These are phyloP conservation scores for Exserohilum rostratum DNA, from an alignment of 2,329 filamentous ascomycete species.

Conservation along the genomic window DNA sequence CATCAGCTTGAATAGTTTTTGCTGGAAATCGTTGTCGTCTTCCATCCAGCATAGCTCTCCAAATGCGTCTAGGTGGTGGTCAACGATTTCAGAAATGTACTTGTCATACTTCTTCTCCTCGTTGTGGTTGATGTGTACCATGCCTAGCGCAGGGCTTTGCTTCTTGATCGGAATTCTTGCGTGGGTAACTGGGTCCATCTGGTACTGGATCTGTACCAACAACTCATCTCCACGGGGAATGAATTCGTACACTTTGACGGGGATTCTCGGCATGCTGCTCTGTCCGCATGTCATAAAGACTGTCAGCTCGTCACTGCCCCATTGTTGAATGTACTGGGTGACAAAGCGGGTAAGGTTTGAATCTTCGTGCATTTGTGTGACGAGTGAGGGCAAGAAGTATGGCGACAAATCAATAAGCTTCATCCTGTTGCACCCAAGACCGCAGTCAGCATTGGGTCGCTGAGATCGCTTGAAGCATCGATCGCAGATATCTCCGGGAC, in stretches of 20 bases:
- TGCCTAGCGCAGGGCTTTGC: slow-evolving; percentile 54
- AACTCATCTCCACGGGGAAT: slow-evolving; percentile 50
- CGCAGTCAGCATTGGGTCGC: slow-evolving; percentile 48
- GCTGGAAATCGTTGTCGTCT: slow-evolving; percentile 54
- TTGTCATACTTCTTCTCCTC: slow-evolving; percentile 54
- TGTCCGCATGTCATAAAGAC: slow-evolving; percentile 53
- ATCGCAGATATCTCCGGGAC: slow-evolving; percentile 48
- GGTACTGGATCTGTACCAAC: slow-evolving; percentile 51
- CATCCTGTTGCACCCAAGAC: slow-evolving; percentile 53
- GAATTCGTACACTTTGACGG: slow-evolving; percentile 56
- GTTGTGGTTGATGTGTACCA: slow-evolving; percentile 53
- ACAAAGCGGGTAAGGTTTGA: slow-evolving; percentile 51
- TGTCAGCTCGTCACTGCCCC: slow-evolving; percentile 47
- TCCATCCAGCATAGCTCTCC: slow-evolving; percentile 53
- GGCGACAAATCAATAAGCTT: slow-evolving; percentile 53
- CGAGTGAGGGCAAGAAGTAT: slow-evolving; percentile 53
- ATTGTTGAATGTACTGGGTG: slow-evolving; percentile 45
- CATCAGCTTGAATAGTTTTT: slow-evolving; percentile 51
- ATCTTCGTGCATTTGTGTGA: slow-evolving; percentile 52
- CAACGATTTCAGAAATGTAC: slow-evolving; percentile 53
- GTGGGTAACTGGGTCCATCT: slow-evolving; percentile 46
- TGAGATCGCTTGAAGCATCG: slow-evolving; percentile 49
- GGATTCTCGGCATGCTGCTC: slow-evolving; percentile 49
- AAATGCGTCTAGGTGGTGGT: slow-evolving; percentile 51
- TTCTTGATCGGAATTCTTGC: slow-evolving; percentile 41